A percentile compares a stretch with the other conserved stretches of the same genome.
phyloP scores from a whole-genome alignment of 2,329 filamentous ascomycete species.

The Endocalyx cinctus region DNA sequence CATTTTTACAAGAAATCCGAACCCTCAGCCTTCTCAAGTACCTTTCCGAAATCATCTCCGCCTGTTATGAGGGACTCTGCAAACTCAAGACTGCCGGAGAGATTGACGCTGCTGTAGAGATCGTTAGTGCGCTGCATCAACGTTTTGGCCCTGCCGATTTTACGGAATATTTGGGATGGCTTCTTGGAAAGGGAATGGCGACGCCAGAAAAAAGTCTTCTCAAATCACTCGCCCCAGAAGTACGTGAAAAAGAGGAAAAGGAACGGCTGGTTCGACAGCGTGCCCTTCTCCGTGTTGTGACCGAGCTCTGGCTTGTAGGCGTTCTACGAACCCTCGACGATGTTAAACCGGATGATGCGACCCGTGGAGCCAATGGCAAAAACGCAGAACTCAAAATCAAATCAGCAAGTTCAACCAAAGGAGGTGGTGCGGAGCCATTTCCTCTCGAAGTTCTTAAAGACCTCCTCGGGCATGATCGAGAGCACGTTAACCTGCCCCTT shows the following conservation, averaged over 20 bases:
- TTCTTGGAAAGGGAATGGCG: constrained; percentile 83
- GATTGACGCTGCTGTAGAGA: constrained; percentile 85
- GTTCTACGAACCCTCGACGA: constrained; percentile 77
- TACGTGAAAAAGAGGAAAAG: constrained; percentile 92
- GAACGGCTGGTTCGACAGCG: constrained; percentile 84
- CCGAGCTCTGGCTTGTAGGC: constrained; percentile 92
- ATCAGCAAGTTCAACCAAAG: constrained; percentile 49
- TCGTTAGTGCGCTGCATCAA: constrained; percentile 92
- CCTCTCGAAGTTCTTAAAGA: constrained; percentile 98
- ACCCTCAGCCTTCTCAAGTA: constrained; percentile 93
- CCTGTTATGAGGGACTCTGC: constrained; percentile 90
- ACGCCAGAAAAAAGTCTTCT: constrained; percentile 82
- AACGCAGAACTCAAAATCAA: constrained; percentile 55
- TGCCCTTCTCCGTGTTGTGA: constrained; percentile 81
- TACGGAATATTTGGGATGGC: constrained; percentile 87
- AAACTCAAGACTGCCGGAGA: constrained; percentile 89
- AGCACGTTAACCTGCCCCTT: constrained; percentile 85
- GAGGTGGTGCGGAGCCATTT: constrained; percentile 78
- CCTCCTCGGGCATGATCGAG: constrained; percentile 85
- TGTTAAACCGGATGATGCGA: constrained; percentile 59
- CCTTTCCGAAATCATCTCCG: constrained; percentile 92
- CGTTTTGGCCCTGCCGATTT: constrained; percentile 88
- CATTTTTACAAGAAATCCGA: constrained; percentile 85
- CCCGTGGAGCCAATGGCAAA: constrained; percentile 60
- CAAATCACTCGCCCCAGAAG: constrained; percentile 73